A percentile compares a stretch with the other conserved stretches of the same genome.
phyloP scores from a whole-genome alignment of 176 grass and related monocot genomes.

The Panicum miliaceum region DNA sequence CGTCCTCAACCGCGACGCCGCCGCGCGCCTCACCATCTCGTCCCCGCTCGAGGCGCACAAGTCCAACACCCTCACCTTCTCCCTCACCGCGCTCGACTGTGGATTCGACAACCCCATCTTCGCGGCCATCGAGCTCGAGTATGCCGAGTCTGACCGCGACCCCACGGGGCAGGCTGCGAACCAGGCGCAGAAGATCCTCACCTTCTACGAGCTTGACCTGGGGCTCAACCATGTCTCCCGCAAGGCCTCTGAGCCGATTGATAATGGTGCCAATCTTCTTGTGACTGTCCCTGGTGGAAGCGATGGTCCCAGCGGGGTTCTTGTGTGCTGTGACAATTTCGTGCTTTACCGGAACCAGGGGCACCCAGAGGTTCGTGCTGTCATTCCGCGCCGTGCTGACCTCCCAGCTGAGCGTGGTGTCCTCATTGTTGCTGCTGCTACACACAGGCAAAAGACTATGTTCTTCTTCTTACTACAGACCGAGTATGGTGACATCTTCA shows the following conservation, averaged over 20 bases:
- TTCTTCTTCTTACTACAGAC: slow-evolving; percentile 96
- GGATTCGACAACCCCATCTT: slow-evolving; percentile 95
- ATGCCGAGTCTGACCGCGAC: slow-evolving; percentile 83
- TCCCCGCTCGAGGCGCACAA: slow-evolving; percentile 97
- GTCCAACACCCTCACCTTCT: slow-evolving; percentile 86
- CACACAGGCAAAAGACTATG: slow-evolving; percentile 86
- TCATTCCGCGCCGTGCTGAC: slow-evolving; percentile 89
- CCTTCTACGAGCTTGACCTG: slow-evolving; percentile 97
- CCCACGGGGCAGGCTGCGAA: slow-evolving; percentile 77
- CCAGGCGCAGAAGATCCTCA: slow-evolving; percentile 93
- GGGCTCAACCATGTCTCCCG: slow-evolving; percentile 95
- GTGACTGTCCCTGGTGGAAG: slow-evolving; percentile 89
- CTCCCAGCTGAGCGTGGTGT: slow-evolving; percentile 93
- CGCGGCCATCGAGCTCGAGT: slow-evolving; percentile 89
- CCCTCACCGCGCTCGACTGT: slow-evolving; percentile 77
- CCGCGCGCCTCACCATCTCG: slow-evolving; percentile 87
- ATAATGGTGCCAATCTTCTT: slow-evolving; percentile 90
- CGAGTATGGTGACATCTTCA: slow-evolving; percentile 92
- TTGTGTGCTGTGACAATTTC: slow-evolving; percentile 94
- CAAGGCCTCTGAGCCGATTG: slow-evolving; percentile 86
- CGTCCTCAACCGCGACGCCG: slow-evolving; percentile 84
- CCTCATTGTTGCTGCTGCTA: slow-evolving; percentile 90
- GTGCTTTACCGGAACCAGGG: slow-evolving; percentile 96
- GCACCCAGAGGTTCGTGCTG: slow-evolving; percentile 87
- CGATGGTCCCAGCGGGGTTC: slow-evolving; percentile 83